Evolutionary conservation across 2,329 filamentous ascomycete species (phyloP).

Genomic region (Aspergillus sp.): DNA sequence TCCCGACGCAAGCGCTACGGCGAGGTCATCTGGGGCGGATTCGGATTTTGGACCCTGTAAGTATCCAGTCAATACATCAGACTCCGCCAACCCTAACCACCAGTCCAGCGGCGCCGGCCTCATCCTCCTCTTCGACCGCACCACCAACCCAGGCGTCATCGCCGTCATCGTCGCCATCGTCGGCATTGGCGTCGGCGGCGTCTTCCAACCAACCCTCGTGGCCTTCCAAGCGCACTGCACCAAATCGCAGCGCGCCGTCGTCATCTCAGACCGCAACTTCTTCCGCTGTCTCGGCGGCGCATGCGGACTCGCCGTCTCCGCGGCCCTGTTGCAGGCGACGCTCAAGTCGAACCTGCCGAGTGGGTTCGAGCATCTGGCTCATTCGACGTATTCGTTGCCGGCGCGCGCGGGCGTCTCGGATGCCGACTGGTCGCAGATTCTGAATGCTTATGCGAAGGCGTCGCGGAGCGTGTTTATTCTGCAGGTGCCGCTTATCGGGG

Average conservation of each 20-base stretch:
- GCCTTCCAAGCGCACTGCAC: slow-evolving; percentile 59
- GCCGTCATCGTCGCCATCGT: slow-evolving; percentile 52
- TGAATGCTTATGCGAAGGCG: slow-evolving; percentile 54
- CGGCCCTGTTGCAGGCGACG: slow-evolving; percentile 48
- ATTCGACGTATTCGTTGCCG: slow-evolving; percentile 42
- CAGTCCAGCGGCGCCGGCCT: slow-evolving; percentile 49
- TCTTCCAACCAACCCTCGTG: slow-evolving; percentile 55
- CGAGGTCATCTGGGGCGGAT: slow-evolving; percentile 56
- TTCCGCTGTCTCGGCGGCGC: slow-evolving; percentile 60
- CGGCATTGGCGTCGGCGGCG: slow-evolving; percentile 55
- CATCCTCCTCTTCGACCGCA: slow-evolving; percentile 49
- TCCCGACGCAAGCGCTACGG: slow-evolving; percentile 58
- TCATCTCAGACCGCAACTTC: slow-evolving; percentile 64
- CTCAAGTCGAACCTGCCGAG: slow-evolving; percentile 41
- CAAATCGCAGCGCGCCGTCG: slow-evolving; percentile 59
- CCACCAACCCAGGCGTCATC: slow-evolving; percentile 50
- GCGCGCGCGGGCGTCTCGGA: slow-evolving; percentile 26
- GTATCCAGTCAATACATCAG: slow-evolving; percentile 1
- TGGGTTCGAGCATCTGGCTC: slow-evolving; percentile 37
- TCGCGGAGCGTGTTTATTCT: slow-evolving; percentile 58
- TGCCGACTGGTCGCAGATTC: slow-evolving; percentile 41
- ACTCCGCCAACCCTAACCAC: neutral
- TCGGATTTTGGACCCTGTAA: slow-evolving; percentile 48
- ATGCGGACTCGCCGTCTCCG: slow-evolving; percentile 58
- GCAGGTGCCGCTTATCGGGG: slow-evolving; percentile 54